Percentiles rank a stretch among this genome's conserved stretches.
Conservation (phyloP, 192 early-diverging fungal species). For the Umbelopsis ramanniana region DNA sequence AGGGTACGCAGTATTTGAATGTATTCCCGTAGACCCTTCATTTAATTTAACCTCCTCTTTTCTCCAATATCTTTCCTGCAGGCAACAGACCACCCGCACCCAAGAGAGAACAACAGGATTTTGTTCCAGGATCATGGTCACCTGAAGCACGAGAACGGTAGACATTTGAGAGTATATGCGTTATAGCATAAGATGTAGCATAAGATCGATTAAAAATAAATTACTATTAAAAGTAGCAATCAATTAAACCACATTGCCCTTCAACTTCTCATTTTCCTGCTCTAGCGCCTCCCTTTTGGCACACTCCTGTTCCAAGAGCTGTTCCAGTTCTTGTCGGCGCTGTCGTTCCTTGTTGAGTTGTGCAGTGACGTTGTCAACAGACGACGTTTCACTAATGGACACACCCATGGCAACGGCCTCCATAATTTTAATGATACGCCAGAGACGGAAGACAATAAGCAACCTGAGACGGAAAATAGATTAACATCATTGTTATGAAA, state of each 20-base stretch:
- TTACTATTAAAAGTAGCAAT: neutral
- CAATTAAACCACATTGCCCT: conserved; percentile 14
- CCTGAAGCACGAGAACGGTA: conserved; percentile 12
- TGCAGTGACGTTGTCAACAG: neutral
- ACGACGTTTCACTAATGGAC: neutral
- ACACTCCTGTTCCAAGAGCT: conserved; percentile 8
- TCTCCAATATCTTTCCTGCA: neutral
- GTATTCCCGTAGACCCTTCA: neutral
- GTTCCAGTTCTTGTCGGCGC: neutral
- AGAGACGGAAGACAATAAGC: conserved; percentile 59
- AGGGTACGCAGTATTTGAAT: neutral
- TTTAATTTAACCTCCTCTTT: neutral
- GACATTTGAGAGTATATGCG: neutral
- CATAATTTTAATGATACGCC: conserved; percentile 56
- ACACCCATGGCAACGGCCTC: conserved; percentile 52
- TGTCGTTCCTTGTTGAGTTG: conserved; percentile 13
- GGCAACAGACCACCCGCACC: neutral
- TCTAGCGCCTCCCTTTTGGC: conserved; percentile 5
- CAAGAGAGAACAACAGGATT: neutral
- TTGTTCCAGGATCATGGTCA: conserved; percentile 6
- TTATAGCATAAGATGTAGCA: no score
- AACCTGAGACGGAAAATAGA: conserved; percentile 27
- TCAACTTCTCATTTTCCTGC: conserved; percentile 16
- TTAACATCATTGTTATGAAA: neutral
- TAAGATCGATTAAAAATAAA: neutral